Evolutionary conservation across 495 filamentous ascomycete genomes (phyloP).

Genomic region (Sporormia fimetaria): DNA sequence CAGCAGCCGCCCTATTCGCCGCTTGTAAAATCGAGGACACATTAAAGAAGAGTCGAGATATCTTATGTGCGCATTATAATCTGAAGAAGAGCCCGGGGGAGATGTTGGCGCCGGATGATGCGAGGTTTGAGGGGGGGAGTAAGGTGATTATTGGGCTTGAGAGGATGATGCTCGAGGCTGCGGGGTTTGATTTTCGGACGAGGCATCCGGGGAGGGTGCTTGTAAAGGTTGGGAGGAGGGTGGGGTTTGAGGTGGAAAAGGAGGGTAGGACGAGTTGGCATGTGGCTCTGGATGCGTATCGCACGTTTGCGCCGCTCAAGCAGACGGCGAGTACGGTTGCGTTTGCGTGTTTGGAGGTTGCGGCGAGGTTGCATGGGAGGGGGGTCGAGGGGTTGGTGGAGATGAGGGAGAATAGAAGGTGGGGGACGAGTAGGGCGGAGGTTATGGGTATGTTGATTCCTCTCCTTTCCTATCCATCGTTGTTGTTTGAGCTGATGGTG

Average conservation of each 20-base stretch:
- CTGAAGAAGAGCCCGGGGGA: conserved; percentile 60
- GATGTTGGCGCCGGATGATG: conserved; percentile 69
- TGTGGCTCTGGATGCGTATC: conserved; percentile 78
- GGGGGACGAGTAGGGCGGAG: conserved; percentile 52
- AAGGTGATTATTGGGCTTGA: conserved; percentile 79
- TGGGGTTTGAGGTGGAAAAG: conserved; percentile 40
- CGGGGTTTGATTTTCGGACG: conserved; percentile 87
- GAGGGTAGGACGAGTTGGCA: conserved; percentile 52
- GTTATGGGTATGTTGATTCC: conserved; percentile 47
- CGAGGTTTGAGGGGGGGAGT: conserved; percentile 46
- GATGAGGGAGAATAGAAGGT: conserved; percentile 40
- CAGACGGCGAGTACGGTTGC: conserved; percentile 70
- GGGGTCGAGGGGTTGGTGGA: conserved; percentile 39
- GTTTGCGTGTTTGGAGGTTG: conserved; percentile 69
- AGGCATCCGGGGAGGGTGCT: conserved; percentile 76
- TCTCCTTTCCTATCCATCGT: conserved; percentile 6
- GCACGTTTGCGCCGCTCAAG: conserved; percentile 85
- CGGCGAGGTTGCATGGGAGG: conserved; percentile 50
- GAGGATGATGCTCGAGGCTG: conserved; percentile 83
- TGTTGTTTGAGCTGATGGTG: background rate
- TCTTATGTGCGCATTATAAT: conserved; percentile 83
- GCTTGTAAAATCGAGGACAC: conserved; percentile 98
- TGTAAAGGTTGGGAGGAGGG: conserved; percentile 55
- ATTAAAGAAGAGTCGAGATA: conserved; percentile 88
- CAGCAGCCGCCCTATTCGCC: conserved; percentile 74